Percentiles rank a stretch among this genome's conserved stretches.
Evolutionary conservation across 306 rosid genomes (phyloP).

Genomic region (Carpinus viminea): DNA sequence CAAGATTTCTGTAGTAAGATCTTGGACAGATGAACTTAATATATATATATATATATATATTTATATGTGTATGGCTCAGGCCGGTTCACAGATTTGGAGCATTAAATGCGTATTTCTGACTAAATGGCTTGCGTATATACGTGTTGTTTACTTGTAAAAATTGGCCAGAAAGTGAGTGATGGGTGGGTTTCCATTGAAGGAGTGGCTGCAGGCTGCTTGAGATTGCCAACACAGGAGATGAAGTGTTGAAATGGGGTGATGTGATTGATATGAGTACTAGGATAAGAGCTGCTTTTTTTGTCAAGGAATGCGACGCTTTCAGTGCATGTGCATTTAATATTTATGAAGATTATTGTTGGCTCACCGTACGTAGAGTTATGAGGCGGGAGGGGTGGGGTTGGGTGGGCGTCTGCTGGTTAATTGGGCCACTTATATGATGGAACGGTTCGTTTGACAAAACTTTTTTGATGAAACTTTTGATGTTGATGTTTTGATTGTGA

Average conservation of each 20-base stretch:
- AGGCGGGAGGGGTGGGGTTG: too few relatives aligned
- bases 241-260: neutral
- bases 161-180: neutral
- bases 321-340: neutral
- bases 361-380: neutral
- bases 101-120: slow-evolving; percentile 21
- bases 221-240: neutral
- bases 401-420: too few relatives aligned
- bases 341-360: neutral
- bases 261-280: neutral
- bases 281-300: neutral
- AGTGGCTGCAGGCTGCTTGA: neutral
- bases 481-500: too few relatives aligned
- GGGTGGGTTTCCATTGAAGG: neutral
- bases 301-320: neutral
- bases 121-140: neutral
- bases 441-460: neutral
- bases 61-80: too few relatives aligned
- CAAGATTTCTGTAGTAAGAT: neutral
- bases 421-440: neutral
- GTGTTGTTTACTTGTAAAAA: neutral
- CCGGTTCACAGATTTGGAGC: neutral
- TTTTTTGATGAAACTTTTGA: neutral
- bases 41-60: neutral
- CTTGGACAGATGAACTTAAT: neutral